Evolutionary conservation across 106 monocot genomes (phyloP).

Genomic region (Phalaenopsis aphrodite): DNA sequence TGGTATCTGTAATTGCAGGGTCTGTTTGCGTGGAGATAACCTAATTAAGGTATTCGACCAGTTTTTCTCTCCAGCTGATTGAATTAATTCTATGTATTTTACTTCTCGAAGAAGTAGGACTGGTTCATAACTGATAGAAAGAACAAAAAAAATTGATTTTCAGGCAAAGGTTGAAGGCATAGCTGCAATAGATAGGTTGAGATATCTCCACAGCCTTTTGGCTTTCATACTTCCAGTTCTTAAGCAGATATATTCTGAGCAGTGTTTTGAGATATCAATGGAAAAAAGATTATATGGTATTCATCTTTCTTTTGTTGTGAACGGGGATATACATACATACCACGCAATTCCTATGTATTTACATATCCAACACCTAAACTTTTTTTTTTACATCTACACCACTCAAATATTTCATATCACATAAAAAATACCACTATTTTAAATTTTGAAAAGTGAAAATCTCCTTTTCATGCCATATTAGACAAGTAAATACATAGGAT

Average conservation of each 20-base stretch:
- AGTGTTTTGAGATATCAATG: conserved; percentile 70
- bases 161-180: conserved; percentile 74
- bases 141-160: conserved; percentile 7
- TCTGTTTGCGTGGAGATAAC: conserved; percentile 64
- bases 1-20: conserved; percentile 74
- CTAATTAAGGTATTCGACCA: conserved; percentile 62
- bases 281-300: conserved; percentile 70
- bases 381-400: too few relatives aligned
- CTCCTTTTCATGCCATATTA: too few relatives aligned
- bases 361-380: too few relatives aligned
- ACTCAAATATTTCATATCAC: too few relatives aligned
- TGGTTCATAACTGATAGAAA: background rate
- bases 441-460: too few relatives aligned
- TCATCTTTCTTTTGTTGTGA: background rate
- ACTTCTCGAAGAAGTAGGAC: background rate
- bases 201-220: conserved; percentile 73
- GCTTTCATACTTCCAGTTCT: conserved; percentile 67
- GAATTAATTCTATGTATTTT: background rate
- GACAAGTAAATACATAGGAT: too few relatives aligned
- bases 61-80: background rate
- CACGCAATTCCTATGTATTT: too few relatives aligned
- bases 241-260: conserved; percentile 69
- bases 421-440: too few relatives aligned
- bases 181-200: conserved; percentile 55
- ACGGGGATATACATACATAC: background rate